These are phyloP conservation scores for Scedosporium dehoogii DNA, from an alignment of 2,329 filamentous ascomycete species.

Conservation along the genomic window DNA sequence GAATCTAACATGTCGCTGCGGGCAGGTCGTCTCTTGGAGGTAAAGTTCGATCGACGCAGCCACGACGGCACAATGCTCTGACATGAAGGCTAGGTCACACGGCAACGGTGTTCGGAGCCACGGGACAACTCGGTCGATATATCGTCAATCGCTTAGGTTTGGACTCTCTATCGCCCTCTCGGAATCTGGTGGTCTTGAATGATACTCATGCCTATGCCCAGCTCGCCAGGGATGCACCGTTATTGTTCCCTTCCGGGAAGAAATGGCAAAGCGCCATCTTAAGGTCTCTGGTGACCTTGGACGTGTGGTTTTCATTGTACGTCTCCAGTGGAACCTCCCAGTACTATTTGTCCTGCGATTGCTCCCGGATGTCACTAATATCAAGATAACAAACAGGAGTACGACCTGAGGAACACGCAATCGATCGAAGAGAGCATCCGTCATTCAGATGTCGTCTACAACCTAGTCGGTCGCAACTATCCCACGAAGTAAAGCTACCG, in stretches of 20 bases:
- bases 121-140: conserved; percentile 89
- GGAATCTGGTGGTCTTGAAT: background rate
- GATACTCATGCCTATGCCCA: conserved; percentile 25
- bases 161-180: conserved; percentile 9
- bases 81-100: conserved; percentile 64
- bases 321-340: conserved; percentile 14
- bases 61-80: conserved; percentile 13
- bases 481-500: conserved; percentile 68
- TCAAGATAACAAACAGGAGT: conserved; percentile 52
- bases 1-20: conserved; percentile 4
- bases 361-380: background rate
- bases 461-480: conserved; percentile 87
- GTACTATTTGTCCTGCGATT: background rate
- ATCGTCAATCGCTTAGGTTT: conserved; percentile 88
- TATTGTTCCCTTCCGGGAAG: conserved; percentile 86
- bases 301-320: conserved; percentile 73
- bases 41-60: conserved; percentile 29
- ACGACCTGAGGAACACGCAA: conserved; percentile 84
- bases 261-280: conserved; percentile 94
- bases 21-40: conserved; percentile 78
- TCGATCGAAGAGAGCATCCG: conserved; percentile 95
- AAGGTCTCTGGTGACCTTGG: conserved; percentile 95
- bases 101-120: conserved; percentile 95
- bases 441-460: conserved; percentile 96
- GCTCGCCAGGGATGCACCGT: conserved; percentile 92